phyloP scores from a whole-genome alignment of 305 asterid species.

The Vinca major region DNA sequence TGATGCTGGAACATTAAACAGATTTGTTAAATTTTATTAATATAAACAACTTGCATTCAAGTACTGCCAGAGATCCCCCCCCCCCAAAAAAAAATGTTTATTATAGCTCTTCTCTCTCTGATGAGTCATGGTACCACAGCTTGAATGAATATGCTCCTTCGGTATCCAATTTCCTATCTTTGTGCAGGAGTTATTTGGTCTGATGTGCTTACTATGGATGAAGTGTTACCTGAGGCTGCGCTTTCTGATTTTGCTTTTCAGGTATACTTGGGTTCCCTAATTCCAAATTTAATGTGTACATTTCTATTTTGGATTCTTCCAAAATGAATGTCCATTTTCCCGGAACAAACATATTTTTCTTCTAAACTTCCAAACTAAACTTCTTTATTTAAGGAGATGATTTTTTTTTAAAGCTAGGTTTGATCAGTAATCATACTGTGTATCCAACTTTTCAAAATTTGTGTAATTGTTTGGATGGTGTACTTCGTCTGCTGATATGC shows the following conservation, averaged over 20 bases:
- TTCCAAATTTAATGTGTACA: neutral
- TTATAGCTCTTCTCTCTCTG: neutral
- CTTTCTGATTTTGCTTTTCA: constrained; percentile 50
- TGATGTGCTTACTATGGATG: constrained; percentile 78
- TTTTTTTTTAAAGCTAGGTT: neutral
- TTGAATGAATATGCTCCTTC: neutral
- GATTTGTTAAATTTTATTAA: neutral
- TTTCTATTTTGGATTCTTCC: neutral
- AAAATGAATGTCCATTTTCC: neutral
- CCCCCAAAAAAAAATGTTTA: neutral
- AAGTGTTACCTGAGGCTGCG: constrained; percentile 82
- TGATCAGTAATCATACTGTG: neutral
- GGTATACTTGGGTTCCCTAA: constrained; percentile 30
- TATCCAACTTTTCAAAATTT: neutral
- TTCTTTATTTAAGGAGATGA: neutral
- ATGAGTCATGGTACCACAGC: neutral
- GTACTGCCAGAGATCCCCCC: neutral
- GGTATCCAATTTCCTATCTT: constrained; percentile 1
- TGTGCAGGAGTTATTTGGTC: constrained; percentile 73
- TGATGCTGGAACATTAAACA: neutral
- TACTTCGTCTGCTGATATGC: constrained; percentile 20
- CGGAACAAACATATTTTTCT: neutral
- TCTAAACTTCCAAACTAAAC: neutral
- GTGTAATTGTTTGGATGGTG: neutral
- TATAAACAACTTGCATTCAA: neutral